Evolutionary conservation across 768 basidiomycete species (phyloP), one percentile per base, ranked within the genome.

Genomic region (Tylopilus vinaceipallidus): DNA sequence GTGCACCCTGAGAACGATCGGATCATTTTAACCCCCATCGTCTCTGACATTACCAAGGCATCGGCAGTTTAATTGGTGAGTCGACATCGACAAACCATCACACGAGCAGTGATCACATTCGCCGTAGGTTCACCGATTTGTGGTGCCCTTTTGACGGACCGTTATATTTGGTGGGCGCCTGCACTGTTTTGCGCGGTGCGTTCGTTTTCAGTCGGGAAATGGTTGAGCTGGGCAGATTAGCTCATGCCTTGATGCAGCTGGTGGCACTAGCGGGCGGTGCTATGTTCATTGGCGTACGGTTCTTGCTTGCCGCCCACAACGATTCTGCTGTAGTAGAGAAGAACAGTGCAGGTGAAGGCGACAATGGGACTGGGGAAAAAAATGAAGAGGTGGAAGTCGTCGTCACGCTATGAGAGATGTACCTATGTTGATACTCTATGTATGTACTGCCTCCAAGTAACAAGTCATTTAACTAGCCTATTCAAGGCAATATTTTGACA

Each of bases 161-260:
- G 68, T 4, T 81, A 76, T 55, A 61, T 73, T 4, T 84, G 82
- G 82, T 81, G 77, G 76, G 70, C 74, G 11, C 78, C 81, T 4
- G 74, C 75, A 2, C 30, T 81, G 9, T 83, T 82, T 56, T 69
- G 76, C 30, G 81, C 76, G 43, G 68, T 72, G 57, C 16, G 58
- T 55, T 30, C 10, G 3, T 34, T 23, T 27, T 11, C 8, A 19
- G 6, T 40, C 16, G 10, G 16, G 4, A 16, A 8, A 10, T 10
- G 6, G 5, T 14, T 26, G 16, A 16, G 6, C 2, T 29, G n/a
- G 16, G 20, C 13, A 4, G 8, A 9, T 8, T 20, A 2, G 8
- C 20, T 56, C 26, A 17, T 33, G 12, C 26, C 7, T 37, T 34
- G 24, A 6, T 24, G 6, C 14, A 61, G 60, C 39, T 23, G 2